Base-by-base conservation (phyloP, 2,329 filamentous ascomycete genomes). In the Pseudogymnoascus destructans region DNA sequence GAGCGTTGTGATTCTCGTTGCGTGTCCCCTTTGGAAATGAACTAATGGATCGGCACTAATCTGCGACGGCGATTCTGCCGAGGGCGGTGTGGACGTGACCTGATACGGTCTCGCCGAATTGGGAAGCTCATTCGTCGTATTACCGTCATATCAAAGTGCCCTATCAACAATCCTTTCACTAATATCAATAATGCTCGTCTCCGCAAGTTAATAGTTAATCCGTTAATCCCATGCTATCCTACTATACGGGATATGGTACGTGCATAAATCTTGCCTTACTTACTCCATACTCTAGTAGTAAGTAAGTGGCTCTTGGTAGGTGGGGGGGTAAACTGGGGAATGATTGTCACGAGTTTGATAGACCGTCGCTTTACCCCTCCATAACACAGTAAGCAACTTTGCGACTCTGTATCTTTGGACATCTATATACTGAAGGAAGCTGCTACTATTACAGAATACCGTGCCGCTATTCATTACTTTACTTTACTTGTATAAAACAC, bases 1-100 rank as follows among this genome's bases (percentile, higher is more conserved):
- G 42, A 30, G 23, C 23, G 42, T 30, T 30, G 42, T 49, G 42
- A 49, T 49, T 49, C 42, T 27, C 42, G 42, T 49, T 49, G 42
- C 42, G 42, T 49, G 42, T 49, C 42, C 42, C 42, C 42, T 49
- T 49, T 49, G 42, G 42, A 49, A 49, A 49, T 49, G 42, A 8
- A 49, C 23, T 49, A 49, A 27, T 21, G n/a, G 38, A 49, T 27
- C 23, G 23, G n/a, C 42, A 49, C 42, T 49, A 49, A 49, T 49
- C 42, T 49, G 42, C 23, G n/a, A 27, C 42, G 9, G 42, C 42
- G 42, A 27, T 49, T 49, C 42, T 49, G 42, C 42, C 42, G n/a
- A 49, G 7, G 42, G 42, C 42, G 42, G 42, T 49, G 42, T 49
- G n/a, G 4, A 27, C 23, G 42, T 49, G 42, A 49, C 42, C 42